These are phyloP conservation scores for Botryosphaeria dothidea DNA, from an alignment of 2,329 filamentous ascomycete genomes.

Conservation along the genomic window DNA sequence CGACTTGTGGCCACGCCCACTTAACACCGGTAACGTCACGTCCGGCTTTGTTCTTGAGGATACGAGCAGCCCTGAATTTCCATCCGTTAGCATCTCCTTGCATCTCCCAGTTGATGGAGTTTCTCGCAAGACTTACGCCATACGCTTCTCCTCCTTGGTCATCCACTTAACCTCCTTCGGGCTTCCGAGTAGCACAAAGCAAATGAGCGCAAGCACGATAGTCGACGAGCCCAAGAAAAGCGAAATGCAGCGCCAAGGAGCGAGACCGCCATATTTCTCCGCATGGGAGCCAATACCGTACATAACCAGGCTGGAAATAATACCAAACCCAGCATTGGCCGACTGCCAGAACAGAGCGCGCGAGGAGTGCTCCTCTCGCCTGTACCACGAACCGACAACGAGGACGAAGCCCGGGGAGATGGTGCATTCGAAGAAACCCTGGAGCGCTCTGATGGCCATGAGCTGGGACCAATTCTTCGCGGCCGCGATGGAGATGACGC, in stretches of 20 bases:
- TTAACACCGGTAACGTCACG: conserved; percentile 18
- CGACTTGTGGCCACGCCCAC: conserved; percentile 17
- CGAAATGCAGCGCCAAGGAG: conserved; percentile 16
- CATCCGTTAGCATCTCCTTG: background rate
- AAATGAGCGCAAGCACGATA: conserved; percentile 22
- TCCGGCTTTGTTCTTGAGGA: conserved; percentile 12
- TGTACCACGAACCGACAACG: conserved; percentile 38
- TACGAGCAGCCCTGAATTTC: conserved; percentile 8
- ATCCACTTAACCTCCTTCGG: conserved; percentile 29
- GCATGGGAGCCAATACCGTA: conserved; percentile 18
- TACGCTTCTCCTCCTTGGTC: conserved; percentile 19
- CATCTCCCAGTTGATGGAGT: background rate
- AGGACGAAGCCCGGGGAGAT: conserved; percentile 39
- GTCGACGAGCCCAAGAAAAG: conserved; percentile 22
- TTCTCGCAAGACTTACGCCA: conserved; percentile 5
- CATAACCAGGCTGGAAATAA: conserved; percentile 17
- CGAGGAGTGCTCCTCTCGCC: conserved; percentile 35
- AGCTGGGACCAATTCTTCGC: conserved; percentile 33
- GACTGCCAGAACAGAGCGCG: conserved; percentile 40
- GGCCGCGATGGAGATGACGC: conserved; percentile 16
- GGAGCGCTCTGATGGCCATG: conserved; percentile 37
- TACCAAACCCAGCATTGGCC: conserved; percentile 38
- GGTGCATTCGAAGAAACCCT: conserved; percentile 42
- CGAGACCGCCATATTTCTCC: conserved; percentile 14
- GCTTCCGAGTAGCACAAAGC: conserved; percentile 27